Base-by-base conservation (phyloP, 2,329 filamentous ascomycete genomes). In the Alternaria solani region DNA sequence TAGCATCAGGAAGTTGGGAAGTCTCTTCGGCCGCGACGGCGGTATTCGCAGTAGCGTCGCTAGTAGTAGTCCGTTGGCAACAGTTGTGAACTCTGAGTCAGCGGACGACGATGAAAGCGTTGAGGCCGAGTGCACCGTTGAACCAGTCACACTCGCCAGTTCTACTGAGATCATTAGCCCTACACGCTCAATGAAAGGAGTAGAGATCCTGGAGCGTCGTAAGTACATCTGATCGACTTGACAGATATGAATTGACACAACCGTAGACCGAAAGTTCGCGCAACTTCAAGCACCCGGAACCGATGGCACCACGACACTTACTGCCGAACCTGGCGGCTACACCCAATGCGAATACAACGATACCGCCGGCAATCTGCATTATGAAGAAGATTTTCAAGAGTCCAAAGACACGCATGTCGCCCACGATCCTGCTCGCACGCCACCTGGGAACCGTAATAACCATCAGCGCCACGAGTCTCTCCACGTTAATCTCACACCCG, bases 401-500 rank as follows among this genome's bases (percentile, higher is more conserved):
- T 49, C 20, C 20, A n/a, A 49, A 26, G 46, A 32, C 20, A 49
- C 46, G 20, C 46, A 38, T n/a, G 46, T 47, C 20, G 42, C 28
- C 28, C 49, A 52, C 23, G 49, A 41, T n/a, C 14, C 23, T 6
- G 28, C 49, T 7, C 23, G 18, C n/a, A 23, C 32, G 1, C 32
- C 32, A 38, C 46, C 20, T 0, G 7, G 32, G 34, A 56, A 53
- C 42, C 32, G 38, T 34, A 26, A 39, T 23, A 39, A 26, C 4
- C 55, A 49, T 14, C 53, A 54, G 49, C 51, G 41, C 39, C 26
- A 42, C 23, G 28, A 53, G 16, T 64, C 61, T 5, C 53, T 67
- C 1, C 58, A 63, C n/a, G 59, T 65, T 25, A 59, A 56, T 7
- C 66, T 58, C 23, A 59, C 52, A 16, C 26, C 26, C 12, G 32